Conservation (phyloP, 768 basidiomycete species). For the Lactarius evosmus region DNA sequence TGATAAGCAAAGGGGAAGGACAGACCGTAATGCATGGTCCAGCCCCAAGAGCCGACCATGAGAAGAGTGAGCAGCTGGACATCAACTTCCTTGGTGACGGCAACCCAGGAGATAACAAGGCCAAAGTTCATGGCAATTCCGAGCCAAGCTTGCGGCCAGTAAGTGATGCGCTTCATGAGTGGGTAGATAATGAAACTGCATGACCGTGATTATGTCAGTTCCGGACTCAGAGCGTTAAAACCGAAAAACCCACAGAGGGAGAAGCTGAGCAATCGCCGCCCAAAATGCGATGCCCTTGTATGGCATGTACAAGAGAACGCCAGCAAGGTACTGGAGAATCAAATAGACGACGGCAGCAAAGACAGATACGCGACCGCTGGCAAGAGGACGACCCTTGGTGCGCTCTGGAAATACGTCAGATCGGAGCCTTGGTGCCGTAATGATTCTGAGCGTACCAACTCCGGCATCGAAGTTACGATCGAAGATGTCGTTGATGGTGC, state of each 20-base stretch:
- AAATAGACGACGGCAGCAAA: conserved; percentile 28
- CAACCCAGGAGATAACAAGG: conserved; percentile 48
- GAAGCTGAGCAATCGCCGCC: conserved; percentile 26
- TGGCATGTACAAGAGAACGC: conserved; percentile 23
- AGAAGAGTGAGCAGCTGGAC: conserved; percentile 21
- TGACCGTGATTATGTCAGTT: conserved; percentile 11
- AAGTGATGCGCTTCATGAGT: conserved; percentile 52
- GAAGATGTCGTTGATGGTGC: conserved; percentile 32
- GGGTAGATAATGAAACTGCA: conserved; percentile 43
- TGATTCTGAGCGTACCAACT: conserved; percentile 34
- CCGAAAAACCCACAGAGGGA: conserved; percentile 24
- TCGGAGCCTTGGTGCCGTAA: neutral
- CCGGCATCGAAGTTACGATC: conserved; percentile 35
- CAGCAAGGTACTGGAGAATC: conserved; percentile 25
- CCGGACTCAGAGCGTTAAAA: neutral
- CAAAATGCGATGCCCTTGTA: conserved; percentile 25
- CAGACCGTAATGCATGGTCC: conserved; percentile 45
- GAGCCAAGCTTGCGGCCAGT: conserved; percentile 65
- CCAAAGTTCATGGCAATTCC: conserved; percentile 52
- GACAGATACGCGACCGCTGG: conserved; percentile 28
- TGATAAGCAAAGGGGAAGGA: neutral
- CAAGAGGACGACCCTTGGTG: conserved; percentile 24
- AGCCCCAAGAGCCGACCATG: conserved; percentile 31
- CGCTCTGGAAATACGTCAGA: conserved; percentile 11
- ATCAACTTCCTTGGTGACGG: conserved; percentile 38